These are phyloP conservation scores for Colletotrichum sp. DNA, from an alignment of 2,329 filamentous ascomycete species.

Conservation along the genomic window DNA sequence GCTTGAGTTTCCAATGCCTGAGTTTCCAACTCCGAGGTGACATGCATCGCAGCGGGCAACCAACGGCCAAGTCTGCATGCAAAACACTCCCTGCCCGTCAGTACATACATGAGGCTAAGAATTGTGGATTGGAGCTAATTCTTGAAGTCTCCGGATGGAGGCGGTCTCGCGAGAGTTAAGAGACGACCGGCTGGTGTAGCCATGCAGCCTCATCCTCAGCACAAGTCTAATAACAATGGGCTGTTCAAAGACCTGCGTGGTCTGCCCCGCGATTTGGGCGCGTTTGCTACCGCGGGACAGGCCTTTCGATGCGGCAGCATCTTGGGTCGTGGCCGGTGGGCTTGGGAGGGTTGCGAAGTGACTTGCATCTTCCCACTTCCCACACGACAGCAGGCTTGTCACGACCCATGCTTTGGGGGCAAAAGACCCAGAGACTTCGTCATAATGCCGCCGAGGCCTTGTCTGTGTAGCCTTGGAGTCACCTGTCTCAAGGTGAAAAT, in stretches of 20 bases:
- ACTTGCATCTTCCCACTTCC: slow-evolving; percentile 21
- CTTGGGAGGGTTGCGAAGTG: slow-evolving; percentile 11
- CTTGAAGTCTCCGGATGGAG: not conserved
- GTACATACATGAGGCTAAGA: not conserved
- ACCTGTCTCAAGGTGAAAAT: not conserved
- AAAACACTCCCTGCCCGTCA: not conserved
- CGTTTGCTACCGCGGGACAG: not conserved
- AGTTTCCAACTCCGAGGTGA: not conserved
- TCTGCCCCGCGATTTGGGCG: slow-evolving; percentile 14
- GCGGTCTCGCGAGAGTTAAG: not conserved
- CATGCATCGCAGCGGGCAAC: not conserved
- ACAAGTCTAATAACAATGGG: not conserved
- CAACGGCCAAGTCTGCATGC: not conserved
- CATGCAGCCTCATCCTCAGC: slow-evolving; percentile 12
- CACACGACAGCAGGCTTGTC: slow-evolving; percentile 1
- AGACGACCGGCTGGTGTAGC: not conserved
- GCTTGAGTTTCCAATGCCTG: not conserved
- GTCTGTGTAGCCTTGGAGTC: not conserved
- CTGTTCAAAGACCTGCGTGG: not conserved
- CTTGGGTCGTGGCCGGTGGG: not conserved
- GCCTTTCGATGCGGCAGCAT: not conserved
- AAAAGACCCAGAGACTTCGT: slow-evolving; percentile 5
- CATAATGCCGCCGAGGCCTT: slow-evolving; percentile 2
- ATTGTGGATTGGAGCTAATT: not conserved
- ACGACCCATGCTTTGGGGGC: not conserved